Evolutionary conservation across 108 stramenopile genomes (phyloP).

Genomic region (Epithemia pelagica): DNA sequence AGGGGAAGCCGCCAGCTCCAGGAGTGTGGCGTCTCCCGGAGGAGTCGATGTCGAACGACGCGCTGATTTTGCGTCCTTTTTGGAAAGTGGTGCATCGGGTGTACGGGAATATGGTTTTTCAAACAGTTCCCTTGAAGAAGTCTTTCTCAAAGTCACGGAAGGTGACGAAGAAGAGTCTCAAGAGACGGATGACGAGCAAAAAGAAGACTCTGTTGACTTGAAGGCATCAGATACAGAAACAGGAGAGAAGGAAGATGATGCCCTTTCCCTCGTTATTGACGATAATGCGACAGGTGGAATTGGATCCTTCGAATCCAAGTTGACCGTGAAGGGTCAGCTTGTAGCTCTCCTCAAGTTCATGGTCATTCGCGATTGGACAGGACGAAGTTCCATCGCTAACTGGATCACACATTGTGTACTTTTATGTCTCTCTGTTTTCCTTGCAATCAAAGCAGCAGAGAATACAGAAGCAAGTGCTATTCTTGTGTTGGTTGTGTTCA

Average conservation of each 20-base stretch:
- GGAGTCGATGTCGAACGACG: conserved; percentile 30
- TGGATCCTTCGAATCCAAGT: conserved; percentile 11
- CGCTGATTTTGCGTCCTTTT: conserved; percentile 31
- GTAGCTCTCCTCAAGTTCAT: conserved; percentile 18
- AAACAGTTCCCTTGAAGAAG: conserved; percentile 50
- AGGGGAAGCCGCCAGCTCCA: neutral
- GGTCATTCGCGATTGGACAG: conserved; percentile 20
- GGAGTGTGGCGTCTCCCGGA: neutral
- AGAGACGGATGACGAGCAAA: too few relatives aligned
- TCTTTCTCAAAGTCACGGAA: conserved; percentile 45
- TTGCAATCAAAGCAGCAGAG: neutral
- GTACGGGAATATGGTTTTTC: conserved; percentile 52
- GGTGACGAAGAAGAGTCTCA: conserved; percentile 1
- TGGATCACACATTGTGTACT: conserved; percentile 24
- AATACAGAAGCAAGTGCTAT: neutral
- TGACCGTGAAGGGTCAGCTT: conserved; percentile 24
- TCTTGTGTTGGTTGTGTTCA: neutral
- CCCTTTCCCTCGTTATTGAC: conserved; percentile 1
- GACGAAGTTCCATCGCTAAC: conserved; percentile 27
- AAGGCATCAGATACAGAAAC: neutral
- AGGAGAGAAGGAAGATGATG: conserved; percentile 3
- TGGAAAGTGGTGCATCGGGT: conserved; percentile 29
- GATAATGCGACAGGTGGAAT: neutral
- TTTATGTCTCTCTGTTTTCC: neutral
- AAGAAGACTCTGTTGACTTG: neutral